phyloP scores from a whole-genome alignment of 1,139 yeast species.

The Hyphopichia wangnamkhiaoensis region DNA sequence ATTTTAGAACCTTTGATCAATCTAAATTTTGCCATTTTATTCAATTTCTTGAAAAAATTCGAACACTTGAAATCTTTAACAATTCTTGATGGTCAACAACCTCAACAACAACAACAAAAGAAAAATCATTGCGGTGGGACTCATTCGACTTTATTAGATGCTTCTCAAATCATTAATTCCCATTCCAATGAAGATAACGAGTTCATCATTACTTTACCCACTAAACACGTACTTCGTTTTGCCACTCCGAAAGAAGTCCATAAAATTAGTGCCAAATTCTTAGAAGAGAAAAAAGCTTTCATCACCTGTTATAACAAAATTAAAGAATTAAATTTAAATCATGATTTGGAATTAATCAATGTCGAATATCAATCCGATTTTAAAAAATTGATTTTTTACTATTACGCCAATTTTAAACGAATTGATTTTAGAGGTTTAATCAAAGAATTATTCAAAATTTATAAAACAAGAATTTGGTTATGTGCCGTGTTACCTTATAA shows the following conservation, averaged over 20 bases:
- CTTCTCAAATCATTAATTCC: conserved; percentile 41
- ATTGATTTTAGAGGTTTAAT: conserved; percentile 92
- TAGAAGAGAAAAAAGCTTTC: conserved; percentile 50
- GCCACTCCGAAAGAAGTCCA: conserved; percentile 51
- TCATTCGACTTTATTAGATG: conserved; percentile 39
- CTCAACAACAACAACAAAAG: conserved; percentile 12
- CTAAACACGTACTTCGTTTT: conserved; percentile 50
- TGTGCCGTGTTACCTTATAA: conserved; percentile 69
- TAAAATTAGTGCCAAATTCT: conserved; percentile 43
- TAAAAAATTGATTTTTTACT: conserved; percentile 89
- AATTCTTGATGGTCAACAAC: conserved; percentile 26
- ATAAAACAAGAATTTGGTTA: conserved; percentile 96
- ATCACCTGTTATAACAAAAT: conserved; percentile 47
- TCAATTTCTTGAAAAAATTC: conserved; percentile 76
- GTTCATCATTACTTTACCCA: conserved; percentile 48
- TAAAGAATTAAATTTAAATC: conserved; percentile 42
- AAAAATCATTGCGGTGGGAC: conserved; percentile 33
- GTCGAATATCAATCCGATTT: conserved; percentile 97
- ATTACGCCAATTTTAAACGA: conserved; percentile 72
- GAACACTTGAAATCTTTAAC: conserved; percentile 79
- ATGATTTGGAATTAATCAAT: conserved; percentile 53
- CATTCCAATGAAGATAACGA: conserved; percentile 47
- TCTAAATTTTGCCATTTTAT: conserved; percentile 62
- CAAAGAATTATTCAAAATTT: conserved; percentile 86
- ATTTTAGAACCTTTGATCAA: conserved; percentile 46